Base-by-base conservation (phyloP, 208 protist species). In the Crithidia thermophila region DNA sequence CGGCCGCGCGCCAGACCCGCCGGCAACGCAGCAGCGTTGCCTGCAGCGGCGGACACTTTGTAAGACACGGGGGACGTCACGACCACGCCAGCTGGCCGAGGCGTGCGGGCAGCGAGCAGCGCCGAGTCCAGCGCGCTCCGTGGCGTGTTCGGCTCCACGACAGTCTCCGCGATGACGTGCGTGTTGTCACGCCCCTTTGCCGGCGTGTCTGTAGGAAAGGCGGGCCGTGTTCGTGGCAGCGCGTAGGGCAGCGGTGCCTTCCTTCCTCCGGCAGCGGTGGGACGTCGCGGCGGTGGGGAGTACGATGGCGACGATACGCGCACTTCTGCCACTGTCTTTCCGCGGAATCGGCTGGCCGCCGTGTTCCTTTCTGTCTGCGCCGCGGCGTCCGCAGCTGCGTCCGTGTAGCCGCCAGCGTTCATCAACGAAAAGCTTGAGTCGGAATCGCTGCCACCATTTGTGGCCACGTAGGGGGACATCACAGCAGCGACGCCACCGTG, bases 351-450 rank as follows among this genome's bases (percentile, higher is more conserved):
- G n/a, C n/a, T n/a, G n/a, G 30, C 31, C 1, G 20, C 16, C 31
- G 27, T 23, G 50, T 40, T 4, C 1, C 2, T 28, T 23, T 28
- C 25, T 3, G n/a, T 28, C 31, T 25, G 49, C 49, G 49, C n/a
- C 13, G 28, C 23, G 23, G 51, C 11, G n/a, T 33, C n/a, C 8
- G 14, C 36, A 9, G 36, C 55, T 1, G 55, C 39, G 23, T 61
- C 39, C n/a, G 25, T 61, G 10, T 25, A 9, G 3, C 39, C 20
- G 55, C 67, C 49, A 21, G 45, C 59, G 16, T 56, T 25, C 57
- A 58, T 49, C 37, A 65, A 34, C 3, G 67, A 72, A 28, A 72
- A 59, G 28, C 52, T 63, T 14, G 67, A 72, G 39, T 65, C 31
- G 8, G 67, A 72, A 20, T 64, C 67, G 30, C 57, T 52, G 20